These are phyloP conservation scores for Botrytis fragariae DNA, from an alignment of 2,329 filamentous ascomycete species.

Conservation along the genomic window DNA sequence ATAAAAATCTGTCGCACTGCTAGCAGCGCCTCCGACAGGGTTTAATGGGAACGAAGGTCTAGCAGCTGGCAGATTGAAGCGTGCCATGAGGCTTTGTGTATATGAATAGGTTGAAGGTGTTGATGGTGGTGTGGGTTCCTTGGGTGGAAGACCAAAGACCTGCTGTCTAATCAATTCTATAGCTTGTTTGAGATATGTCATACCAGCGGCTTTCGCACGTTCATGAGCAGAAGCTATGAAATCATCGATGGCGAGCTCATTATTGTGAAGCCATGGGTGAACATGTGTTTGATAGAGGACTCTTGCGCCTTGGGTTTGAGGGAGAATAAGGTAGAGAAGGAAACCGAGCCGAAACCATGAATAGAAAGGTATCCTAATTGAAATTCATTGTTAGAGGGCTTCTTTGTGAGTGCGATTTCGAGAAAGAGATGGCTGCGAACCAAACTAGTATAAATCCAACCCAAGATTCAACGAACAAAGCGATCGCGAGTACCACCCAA, in stretches of 20 bases:
- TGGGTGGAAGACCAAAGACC: slow-evolving; percentile 72
- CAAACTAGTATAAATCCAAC: slow-evolving; percentile 82
- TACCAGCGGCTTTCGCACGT: slow-evolving; percentile 70
- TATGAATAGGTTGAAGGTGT: slow-evolving; percentile 55
- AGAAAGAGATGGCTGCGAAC: slow-evolving; percentile 42
- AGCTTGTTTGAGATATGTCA: slow-evolving; percentile 69
- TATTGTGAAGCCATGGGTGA: slow-evolving; percentile 82
- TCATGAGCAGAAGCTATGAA: slow-evolving; percentile 83
- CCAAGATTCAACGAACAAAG: slow-evolving; percentile 81
- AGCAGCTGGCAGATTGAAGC: slow-evolving; percentile 79
- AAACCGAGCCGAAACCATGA: slow-evolving; percentile 83
- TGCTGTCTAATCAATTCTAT: slow-evolving; percentile 73
- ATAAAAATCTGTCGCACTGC: slow-evolving; percentile 66
- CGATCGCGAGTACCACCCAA: slow-evolving; percentile 88
- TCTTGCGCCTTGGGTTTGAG: slow-evolving; percentile 90
- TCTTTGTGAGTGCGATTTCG: background rate
- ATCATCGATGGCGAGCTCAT: slow-evolving; percentile 86
- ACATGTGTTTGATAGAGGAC: slow-evolving; percentile 81
- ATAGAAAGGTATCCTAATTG: slow-evolving; percentile 80
- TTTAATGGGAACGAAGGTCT: slow-evolving; percentile 48
- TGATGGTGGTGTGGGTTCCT: slow-evolving; percentile 45
- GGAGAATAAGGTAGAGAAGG: slow-evolving; percentile 93
- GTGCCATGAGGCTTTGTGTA: slow-evolving; percentile 76
- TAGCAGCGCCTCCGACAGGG: slow-evolving; percentile 42
- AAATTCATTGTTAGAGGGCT: slow-evolving; percentile 7